Percentiles rank a stretch among this genome's conserved stretches.
Evolutionary conservation across 768 basidiomycete genomes (phyloP).

Genomic region (Psilocybe subaeruginosa): DNA sequence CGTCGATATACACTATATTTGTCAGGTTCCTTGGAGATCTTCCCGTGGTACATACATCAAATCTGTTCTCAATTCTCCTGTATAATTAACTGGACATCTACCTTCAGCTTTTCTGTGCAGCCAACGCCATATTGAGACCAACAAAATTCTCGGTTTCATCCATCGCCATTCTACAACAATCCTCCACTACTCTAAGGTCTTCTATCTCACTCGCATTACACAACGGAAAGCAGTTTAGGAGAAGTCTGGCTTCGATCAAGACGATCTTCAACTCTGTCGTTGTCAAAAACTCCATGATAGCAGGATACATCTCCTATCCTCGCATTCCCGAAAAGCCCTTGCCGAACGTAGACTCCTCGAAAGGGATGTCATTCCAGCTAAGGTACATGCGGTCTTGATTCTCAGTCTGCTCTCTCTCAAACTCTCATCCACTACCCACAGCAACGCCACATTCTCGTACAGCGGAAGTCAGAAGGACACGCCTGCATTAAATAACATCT

Average conservation of each 20-base stretch:
- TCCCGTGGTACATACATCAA: constrained; percentile 28
- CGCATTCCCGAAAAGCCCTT: constrained; percentile 6
- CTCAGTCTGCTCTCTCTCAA: too few relatives aligned
- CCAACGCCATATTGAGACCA: constrained; percentile 33
- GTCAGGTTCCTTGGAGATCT: constrained; percentile 27
- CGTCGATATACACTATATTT: constrained; percentile 20
- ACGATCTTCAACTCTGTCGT: constrained; percentile 32
- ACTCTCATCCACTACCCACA: background rate
- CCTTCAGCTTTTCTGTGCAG: constrained; percentile 38
- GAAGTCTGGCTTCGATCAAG: constrained; percentile 29
- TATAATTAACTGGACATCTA: background rate
- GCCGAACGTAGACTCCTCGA: background rate
- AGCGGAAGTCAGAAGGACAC: constrained; percentile 40
- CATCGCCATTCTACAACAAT: constrained; percentile 43
- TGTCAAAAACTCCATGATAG: constrained; percentile 25
- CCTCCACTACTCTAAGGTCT: constrained; percentile 30
- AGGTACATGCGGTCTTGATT: background rate
- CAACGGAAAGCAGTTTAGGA: constrained; percentile 21
- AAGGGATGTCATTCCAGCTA: constrained; percentile 11
- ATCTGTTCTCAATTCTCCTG: too few relatives aligned
- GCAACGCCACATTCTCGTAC: constrained; percentile 53
- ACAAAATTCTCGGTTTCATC: constrained; percentile 38
- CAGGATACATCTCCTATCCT: constrained; percentile 31
- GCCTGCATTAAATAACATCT: constrained; percentile 40
- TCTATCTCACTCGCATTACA: constrained; percentile 26